A percentile compares a stretch with the other conserved stretches of the same genome.
Conservation (phyloP, 768 basidiomycete species). For the Jaapia argillacea region DNA sequence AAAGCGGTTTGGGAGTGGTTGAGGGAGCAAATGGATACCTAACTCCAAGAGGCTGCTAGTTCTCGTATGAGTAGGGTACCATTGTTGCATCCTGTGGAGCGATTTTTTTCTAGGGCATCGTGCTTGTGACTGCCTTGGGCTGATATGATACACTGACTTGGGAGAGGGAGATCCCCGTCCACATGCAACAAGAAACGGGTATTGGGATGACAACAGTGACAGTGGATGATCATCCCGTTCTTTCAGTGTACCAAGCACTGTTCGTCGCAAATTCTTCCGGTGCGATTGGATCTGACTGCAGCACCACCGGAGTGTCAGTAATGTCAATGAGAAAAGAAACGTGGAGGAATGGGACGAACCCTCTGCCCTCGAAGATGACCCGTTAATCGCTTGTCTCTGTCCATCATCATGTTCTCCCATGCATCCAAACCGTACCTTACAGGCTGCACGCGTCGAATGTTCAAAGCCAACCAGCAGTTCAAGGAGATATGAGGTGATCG, state of each 20-base stretch:
- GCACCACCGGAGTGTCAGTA: background rate
- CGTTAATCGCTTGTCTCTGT: constrained; percentile 78
- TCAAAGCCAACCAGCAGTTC: constrained; percentile 10
- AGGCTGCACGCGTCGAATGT: constrained; percentile 36
- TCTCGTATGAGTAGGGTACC: no score
- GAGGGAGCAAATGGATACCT: no score
- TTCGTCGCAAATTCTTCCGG: constrained; percentile 64
- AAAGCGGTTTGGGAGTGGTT: no score
- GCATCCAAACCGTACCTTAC: constrained; percentile 76
- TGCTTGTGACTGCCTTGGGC: no score
- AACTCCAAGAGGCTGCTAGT: no score
- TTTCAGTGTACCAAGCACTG: constrained; percentile 66
- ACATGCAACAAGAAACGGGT: no score
- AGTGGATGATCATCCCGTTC: constrained; percentile 29
- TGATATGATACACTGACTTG: no score
- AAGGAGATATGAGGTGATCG: background rate
- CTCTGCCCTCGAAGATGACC: constrained; percentile 81
- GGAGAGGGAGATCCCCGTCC: no score
- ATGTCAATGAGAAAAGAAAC: background rate
- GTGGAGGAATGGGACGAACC: constrained; percentile 35
- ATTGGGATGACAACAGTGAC: no score
- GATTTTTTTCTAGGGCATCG: no score
- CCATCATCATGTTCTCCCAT: constrained; percentile 98
- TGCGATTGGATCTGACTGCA: constrained; percentile 56
- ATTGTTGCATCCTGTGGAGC: no score